These are phyloP conservation scores for Sanghuangporus sanghuang DNA, from an alignment of 1,284 basidiomycete species.

Conservation along the genomic window DNA sequence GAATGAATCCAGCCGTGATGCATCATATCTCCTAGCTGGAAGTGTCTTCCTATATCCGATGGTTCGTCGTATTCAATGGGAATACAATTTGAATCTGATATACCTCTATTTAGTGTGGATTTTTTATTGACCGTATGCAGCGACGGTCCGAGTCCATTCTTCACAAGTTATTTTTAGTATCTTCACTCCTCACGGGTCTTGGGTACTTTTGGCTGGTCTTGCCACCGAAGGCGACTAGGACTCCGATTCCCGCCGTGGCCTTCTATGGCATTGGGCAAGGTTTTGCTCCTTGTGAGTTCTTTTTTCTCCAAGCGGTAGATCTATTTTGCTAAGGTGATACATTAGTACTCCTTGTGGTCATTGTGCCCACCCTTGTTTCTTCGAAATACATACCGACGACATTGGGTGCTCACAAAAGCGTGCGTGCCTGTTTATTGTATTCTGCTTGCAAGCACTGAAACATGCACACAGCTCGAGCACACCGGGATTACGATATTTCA, in stretches of 20 bases:
- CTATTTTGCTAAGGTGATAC: not conserved
- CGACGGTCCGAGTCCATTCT: constrained; percentile 45
- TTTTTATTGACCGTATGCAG: constrained; percentile 54
- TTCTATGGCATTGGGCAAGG: constrained; percentile 68
- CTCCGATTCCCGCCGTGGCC: constrained; percentile 57
- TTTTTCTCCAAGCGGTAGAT: constrained; percentile 7
- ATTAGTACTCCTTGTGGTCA: constrained; percentile 64
- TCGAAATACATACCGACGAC: constrained; percentile 72
- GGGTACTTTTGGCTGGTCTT: constrained; percentile 65
- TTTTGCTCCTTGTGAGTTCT: constrained; percentile 57
- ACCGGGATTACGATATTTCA: constrained; percentile 68
- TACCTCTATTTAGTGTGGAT: constrained; percentile 46
- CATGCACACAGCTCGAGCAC: constrained; percentile 54
- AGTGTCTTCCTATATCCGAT: constrained; percentile 71
- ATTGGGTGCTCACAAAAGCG: constrained; percentile 74
- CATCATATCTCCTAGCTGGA: constrained; percentile 70
- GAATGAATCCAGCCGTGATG: constrained; percentile 53
- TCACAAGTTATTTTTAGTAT: constrained; percentile 50
- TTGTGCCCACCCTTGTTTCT: constrained; percentile 71
- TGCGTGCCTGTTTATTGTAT: constrained; percentile 31
- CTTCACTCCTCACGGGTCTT: constrained; percentile 57
- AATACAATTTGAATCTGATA: not conserved
- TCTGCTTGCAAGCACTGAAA: not conserved
- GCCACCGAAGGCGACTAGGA: constrained; percentile 49
- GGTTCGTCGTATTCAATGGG: constrained; percentile 33